Conservation (phyloP, 164 flowering plant genomes). For the Platanus orientalis region DNA sequence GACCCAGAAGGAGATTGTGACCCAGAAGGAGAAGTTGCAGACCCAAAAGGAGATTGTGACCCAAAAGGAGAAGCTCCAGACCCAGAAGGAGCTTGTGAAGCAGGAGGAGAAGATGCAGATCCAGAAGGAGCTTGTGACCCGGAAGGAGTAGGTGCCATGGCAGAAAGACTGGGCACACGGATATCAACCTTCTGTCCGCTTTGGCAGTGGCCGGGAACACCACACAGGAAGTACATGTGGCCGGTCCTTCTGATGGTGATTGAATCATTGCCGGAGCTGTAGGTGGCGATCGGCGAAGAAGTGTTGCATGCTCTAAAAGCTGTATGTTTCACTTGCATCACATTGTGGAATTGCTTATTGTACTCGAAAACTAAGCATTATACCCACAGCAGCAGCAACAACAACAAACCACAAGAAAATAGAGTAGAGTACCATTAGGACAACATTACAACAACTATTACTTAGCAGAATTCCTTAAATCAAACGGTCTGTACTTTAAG, state of each 20-base stretch:
- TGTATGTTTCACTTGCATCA: conserved; percentile 36
- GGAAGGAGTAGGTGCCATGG: conserved; percentile 9
- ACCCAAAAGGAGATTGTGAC: neutral
- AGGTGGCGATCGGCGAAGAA: conserved; percentile 23
- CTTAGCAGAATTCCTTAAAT: too few relatives aligned
- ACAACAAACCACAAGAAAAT: too few relatives aligned
- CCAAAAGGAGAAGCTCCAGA: conserved; percentile 12
- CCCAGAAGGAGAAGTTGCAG: conserved; percentile 13
- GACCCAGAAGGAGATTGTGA: neutral
- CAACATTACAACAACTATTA: too few relatives aligned
- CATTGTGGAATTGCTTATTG: conserved; percentile 38
- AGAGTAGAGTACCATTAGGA: too few relatives aligned
- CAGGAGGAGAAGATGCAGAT: conserved; percentile 14
- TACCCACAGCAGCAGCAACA: too few relatives aligned
- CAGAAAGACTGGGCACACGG: conserved; percentile 15
- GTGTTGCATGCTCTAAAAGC: conserved; percentile 42
- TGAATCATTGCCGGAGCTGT: conserved; percentile 37
- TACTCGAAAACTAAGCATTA: conserved; percentile 38
- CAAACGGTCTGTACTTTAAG: too few relatives aligned
- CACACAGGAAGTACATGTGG: conserved; percentile 42
- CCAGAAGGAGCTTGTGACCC: too few relatives aligned
- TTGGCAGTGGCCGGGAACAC: conserved; percentile 49
- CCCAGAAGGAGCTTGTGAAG: neutral
- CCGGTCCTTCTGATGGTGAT: conserved; percentile 25
- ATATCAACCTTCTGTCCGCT: conserved; percentile 50